Evolutionary conservation across 2,329 filamentous ascomycete species (phyloP), one percentile per base, ranked within the genome.

Genomic region (Aspergillus jensenii): DNA sequence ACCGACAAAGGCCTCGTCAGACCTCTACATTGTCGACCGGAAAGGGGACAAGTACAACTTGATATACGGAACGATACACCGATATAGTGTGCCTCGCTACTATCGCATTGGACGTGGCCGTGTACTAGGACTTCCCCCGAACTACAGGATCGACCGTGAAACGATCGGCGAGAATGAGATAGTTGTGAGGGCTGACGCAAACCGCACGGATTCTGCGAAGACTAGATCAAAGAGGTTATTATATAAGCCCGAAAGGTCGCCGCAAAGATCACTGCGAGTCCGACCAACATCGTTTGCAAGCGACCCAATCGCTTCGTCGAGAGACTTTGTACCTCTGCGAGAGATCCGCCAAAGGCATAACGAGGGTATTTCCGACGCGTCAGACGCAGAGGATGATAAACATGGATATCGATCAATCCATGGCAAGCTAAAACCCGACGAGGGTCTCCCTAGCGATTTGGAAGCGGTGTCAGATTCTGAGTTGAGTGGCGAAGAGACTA

Each of bases 31-130:
- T 45, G 67, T 90, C 52, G 93, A 98, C 73, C 85, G 79, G 43
- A 87, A 86, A 67, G 93, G 93, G 0, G 93, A 98, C 67, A 78
- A 82, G 4, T 82, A 91, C 48, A 91, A 95, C 63, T 73, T 89
- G 45, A 82, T 83, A 25, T 97, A 93, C 71, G 90, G 90, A 2
- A 83, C 84, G 27, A 81, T 90, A 40, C 87, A 96, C 70, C 85
- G 84, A 37, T 90, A 89, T 62, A 84, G 82, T 54, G 76, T 96
- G 11, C 91, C 92, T 0, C 67, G 75, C 2, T 97, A 96, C 69
- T 82, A 82, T 60, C 87, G 91, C 6, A 78, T 78, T 60, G 90
- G 91, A 14, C 78, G 79, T 55, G 91, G 91, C 2, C 82, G 81
- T 57, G 78, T 97, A 1, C 73, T 98, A 12, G 93, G 93, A 0